Conservation (phyloP, 768 basidiomycete species). For the Macrolepiota dolichaula region DNA sequence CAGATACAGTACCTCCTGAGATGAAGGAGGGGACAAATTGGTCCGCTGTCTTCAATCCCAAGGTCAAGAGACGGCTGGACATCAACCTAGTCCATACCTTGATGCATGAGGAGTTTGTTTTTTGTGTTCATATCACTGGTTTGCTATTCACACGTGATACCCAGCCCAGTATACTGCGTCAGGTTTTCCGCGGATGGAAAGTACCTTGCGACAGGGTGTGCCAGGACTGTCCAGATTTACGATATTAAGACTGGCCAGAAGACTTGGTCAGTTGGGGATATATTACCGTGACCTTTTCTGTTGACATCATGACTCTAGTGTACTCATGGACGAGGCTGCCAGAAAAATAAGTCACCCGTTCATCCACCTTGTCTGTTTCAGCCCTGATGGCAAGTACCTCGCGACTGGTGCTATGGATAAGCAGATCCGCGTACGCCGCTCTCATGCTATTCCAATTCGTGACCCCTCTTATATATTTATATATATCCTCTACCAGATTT, state of each 20-base stretch:
- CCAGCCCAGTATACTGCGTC: too few relatives aligned
- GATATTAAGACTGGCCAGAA: constrained; percentile 86
- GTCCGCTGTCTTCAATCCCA: constrained; percentile 83
- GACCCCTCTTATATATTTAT: constrained; percentile 31
- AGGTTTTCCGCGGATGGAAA: too few relatives aligned
- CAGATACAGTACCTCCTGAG: constrained; percentile 44
- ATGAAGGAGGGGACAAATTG: constrained; percentile 77
- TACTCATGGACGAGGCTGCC: constrained; percentile 74
- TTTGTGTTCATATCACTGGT: constrained; percentile 13
- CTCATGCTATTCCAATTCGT: not conserved
- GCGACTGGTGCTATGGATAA: constrained; percentile 93
- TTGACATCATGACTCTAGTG: constrained; percentile 34
- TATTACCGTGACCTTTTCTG: not conserved
- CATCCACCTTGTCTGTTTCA: constrained; percentile 90
- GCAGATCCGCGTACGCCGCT: constrained; percentile 67
- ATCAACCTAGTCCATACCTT: constrained; percentile 77
- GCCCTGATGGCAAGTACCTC: constrained; percentile 81
- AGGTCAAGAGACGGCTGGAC: constrained; percentile 67
- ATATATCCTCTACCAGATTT: constrained; percentile 52
- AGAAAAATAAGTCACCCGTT: constrained; percentile 81
- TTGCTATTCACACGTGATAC: not conserved
- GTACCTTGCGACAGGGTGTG: constrained; percentile 91
- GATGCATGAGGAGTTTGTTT: constrained; percentile 71
- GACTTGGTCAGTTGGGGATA: too few relatives aligned
- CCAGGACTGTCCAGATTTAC: constrained; percentile 92